A percentile compares a stretch with the other conserved stretches of the same genome.
These are phyloP conservation scores for Venturia pyrina DNA, from an alignment of 2,329 filamentous ascomycete species.

Conservation along the genomic window DNA sequence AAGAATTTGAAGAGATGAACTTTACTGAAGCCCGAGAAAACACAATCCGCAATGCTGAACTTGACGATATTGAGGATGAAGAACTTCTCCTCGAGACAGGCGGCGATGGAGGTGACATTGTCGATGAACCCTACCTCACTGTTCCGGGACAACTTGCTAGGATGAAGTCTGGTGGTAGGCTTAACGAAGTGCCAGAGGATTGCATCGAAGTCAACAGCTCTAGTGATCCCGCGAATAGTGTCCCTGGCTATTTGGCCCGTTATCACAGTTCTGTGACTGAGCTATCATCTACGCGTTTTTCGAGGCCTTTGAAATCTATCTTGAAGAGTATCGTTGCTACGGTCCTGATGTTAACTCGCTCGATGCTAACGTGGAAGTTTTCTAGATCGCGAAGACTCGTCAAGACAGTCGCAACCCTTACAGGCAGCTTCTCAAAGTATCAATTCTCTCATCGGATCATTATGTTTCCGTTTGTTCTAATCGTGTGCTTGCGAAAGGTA, in stretches of 20 bases:
- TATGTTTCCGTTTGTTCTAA: background rate
- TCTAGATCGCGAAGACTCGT: background rate
- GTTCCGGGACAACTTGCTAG: background rate
- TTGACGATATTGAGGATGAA: conserved; percentile 4
- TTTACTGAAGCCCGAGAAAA: background rate
- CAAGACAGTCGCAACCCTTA: background rate
- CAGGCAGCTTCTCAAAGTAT: background rate
- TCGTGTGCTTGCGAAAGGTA: background rate
- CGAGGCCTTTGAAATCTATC: background rate
- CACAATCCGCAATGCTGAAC: background rate
- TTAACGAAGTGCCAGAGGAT: background rate
- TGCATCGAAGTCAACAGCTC: background rate
- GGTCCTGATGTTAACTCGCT: background rate
- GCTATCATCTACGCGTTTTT: background rate
- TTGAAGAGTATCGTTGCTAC: conserved; percentile 2
- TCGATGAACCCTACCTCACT: background rate
- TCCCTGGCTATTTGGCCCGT: background rate
- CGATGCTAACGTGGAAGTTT: background rate
- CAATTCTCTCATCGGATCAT: background rate
- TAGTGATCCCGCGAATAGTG: background rate
- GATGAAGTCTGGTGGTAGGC: background rate
- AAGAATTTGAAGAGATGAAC: background rate
- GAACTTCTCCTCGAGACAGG: background rate
- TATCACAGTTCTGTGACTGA: background rate
- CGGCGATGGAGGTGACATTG: background rate